Base-by-base conservation (phyloP, 352 stramenopile genomes). In the Vaucheria bursata region DNA sequence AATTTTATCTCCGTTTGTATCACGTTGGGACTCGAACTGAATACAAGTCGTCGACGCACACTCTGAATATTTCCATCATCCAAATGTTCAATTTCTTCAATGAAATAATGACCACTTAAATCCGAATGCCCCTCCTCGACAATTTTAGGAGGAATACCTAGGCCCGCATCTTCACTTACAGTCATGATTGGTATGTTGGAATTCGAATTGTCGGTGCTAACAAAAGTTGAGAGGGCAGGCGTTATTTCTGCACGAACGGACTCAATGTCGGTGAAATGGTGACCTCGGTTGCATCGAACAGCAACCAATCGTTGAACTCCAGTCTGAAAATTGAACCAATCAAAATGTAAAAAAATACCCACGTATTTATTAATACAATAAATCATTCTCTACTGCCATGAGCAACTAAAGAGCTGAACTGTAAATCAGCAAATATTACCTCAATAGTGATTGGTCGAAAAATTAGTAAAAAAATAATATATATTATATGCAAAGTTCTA, bases 101-200 rank as follows among this genome's bases (percentile, higher is more conserved):
- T 64, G 7, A 75, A 25, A 35, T 73, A 81, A 25, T 34, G 34
- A 7, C 75, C 75, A 69, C 75, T 81, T 39, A 67, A 79, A 32
- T 66, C 52, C 29, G 78, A 69, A 3, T n/a, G 29, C 37, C 75
- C 75, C 38, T 67, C 69, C 1, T 71, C 75, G n/a, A 75, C 59
- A 0, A 81, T 49, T 33, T 34, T 45, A 25, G 38, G 38, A 39
- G 67, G 34, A 32, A 31, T 34, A 7, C 75, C 75, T 8, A 81
- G 70, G 6, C 49, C 74, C 31, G 71, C 66, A 72, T 35, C 37
- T 25, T 6, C 5, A 29, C 34, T 38, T 29, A 81, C 76, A 33
- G 76, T 70, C 76, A 81, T 81, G 67, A 81, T 75, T 32, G 76
- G 76, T 38, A 81, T 71, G 32, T 39, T 39, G 1, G 76, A 39